Conservation (phyloP, 768 basidiomycete genomes). For the Lactifluus hygrophoroides region DNA sequence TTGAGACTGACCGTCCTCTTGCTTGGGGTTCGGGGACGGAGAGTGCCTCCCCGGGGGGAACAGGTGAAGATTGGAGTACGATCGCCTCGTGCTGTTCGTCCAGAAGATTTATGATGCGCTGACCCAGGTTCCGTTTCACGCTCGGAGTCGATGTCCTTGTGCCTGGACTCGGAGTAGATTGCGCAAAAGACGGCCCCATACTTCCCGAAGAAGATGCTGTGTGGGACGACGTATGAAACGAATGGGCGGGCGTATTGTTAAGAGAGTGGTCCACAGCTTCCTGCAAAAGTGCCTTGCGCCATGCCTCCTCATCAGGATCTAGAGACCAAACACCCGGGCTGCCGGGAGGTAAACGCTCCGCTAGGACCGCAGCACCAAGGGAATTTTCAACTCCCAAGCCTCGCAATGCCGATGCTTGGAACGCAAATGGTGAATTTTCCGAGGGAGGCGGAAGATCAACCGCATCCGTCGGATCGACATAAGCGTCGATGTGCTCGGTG, state of each 20-base stretch:
- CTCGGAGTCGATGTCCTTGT: constrained; percentile 8
- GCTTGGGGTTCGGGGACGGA: neutral
- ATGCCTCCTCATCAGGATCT: constrained; percentile 51
- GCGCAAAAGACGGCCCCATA: constrained; percentile 21
- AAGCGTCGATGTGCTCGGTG: constrained; percentile 38
- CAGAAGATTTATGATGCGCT: constrained; percentile 17
- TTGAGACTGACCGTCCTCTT: neutral
- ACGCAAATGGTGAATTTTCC: constrained; percentile 59
- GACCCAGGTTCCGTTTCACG: constrained; percentile 19
- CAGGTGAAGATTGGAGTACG: neutral
- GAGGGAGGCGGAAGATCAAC: constrained; percentile 72
- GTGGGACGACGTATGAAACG: constrained; percentile 30
- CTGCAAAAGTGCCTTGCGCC: constrained; percentile 68
- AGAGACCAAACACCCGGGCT: constrained; percentile 53
- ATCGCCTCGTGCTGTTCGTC: constrained; percentile 14
- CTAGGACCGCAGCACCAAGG: constrained; percentile 65
- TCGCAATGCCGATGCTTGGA: constrained; percentile 65
- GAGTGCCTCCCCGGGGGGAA: neutral
- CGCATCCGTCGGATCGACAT: constrained; percentile 78
- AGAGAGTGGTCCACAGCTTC: constrained; percentile 75
- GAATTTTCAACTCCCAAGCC: constrained; percentile 70
- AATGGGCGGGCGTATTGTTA: constrained; percentile 41
- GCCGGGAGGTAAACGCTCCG: constrained; percentile 57
- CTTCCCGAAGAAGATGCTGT: constrained; percentile 22
- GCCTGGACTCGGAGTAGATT: constrained; percentile 9